Conservation (phyloP, 305 asterid genomes). For the Nicotiana rustica region DNA sequence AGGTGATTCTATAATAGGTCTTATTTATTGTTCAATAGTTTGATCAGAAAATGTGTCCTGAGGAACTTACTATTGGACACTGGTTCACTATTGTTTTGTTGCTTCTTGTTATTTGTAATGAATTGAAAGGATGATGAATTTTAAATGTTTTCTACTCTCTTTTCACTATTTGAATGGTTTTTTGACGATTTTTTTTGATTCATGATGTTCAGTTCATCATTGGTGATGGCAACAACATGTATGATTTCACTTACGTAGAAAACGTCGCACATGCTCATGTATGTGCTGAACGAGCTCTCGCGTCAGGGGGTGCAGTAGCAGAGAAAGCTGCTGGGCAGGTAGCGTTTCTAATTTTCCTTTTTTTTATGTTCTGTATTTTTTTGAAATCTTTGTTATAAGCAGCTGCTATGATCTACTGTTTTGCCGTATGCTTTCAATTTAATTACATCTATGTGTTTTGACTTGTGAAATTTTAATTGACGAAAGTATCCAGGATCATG, state of each 20-base stretch:
- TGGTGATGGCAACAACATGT: slow-evolving; percentile 90
- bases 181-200: slow-evolving; percentile 10
- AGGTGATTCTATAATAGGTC: slow-evolving; percentile 54
- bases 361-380: not conserved
- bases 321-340: slow-evolving; percentile 97
- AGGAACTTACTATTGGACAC: slow-evolving; percentile 13
- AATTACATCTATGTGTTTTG: not conserved
- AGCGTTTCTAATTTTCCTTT: slow-evolving; percentile 1
- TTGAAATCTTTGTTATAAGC: not conserved
- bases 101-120: not conserved
- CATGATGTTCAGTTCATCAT: slow-evolving; percentile 70
- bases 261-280: slow-evolving; percentile 98
- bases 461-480: not conserved
- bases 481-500: slow-evolving; percentile 19
- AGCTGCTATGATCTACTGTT: slow-evolving; percentile 17
- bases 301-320: slow-evolving; percentile 73
- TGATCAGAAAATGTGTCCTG: not conserved
- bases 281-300: slow-evolving; percentile 97
- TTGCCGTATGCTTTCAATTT: slow-evolving; percentile 24
- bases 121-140: not conserved
- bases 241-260: slow-evolving; percentile 94
- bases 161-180: slow-evolving; percentile 24
- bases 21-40: not conserved
- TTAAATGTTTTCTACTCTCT: slow-evolving; percentile 1
- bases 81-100: slow-evolving; percentile 3